phyloP scores from a whole-genome alignment of 2,329 filamentous ascomycete genomes.

The Ustulina deusta region DNA sequence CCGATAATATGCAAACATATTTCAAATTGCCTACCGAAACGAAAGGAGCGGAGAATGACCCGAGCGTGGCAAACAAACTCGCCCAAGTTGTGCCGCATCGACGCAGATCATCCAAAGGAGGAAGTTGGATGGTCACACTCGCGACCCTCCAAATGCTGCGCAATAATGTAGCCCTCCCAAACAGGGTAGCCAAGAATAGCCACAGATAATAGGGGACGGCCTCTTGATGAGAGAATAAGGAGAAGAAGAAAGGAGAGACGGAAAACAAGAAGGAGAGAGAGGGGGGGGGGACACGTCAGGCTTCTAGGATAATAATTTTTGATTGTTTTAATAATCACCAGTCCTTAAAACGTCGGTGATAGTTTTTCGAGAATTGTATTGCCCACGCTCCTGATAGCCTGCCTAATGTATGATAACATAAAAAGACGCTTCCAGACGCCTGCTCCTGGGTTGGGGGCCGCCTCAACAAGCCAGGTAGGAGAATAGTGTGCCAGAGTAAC shows the following conservation, averaged over 20 bases:
- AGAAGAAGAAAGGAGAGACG: not conserved
- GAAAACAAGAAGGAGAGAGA: no score
- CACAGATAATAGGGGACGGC: not conserved
- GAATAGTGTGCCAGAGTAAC: not conserved
- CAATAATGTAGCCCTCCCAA: constrained; percentile 27
- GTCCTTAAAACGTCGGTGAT: no score
- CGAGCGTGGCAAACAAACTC: constrained; percentile 13
- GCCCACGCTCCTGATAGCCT: no score
- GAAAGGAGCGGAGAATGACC: constrained; percentile 21
- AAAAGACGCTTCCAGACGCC: no score
- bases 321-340: no score
- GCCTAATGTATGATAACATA: no score
- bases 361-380: no score
- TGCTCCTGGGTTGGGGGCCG: no score
- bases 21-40: constrained; percentile 19
- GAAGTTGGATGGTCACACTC: constrained; percentile 14
- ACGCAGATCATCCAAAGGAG: constrained; percentile 26
- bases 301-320: no score
- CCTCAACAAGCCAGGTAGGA: no score
- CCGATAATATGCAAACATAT: constrained; percentile 30
- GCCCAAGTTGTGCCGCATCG: constrained; percentile 16
- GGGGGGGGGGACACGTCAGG: no score
- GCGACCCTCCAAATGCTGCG: constrained; percentile 18
- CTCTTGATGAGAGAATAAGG: not conserved
- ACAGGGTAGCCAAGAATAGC: constrained; percentile 1